These are phyloP conservation scores for Quercus bicolor DNA, from an alignment of 306 rosid species.

Conservation along the genomic window DNA sequence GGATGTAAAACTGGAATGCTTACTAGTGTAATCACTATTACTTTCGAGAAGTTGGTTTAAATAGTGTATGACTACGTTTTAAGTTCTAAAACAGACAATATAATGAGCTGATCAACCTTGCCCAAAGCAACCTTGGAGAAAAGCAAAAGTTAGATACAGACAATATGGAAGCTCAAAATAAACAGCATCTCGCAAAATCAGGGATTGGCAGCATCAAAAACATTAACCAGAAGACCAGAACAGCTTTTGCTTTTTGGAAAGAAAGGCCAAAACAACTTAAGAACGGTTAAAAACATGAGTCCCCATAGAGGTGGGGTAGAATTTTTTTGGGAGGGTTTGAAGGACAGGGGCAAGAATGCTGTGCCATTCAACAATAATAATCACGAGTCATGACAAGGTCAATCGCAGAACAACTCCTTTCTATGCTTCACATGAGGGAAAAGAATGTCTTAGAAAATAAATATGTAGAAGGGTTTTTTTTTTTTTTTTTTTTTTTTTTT, in stretches of 20 bases:
- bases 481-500: no score
- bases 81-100: background rate
- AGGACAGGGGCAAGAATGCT: no score
- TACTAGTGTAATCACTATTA: background rate
- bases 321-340: background rate
- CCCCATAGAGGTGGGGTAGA: no score
- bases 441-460: background rate
- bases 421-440: background rate
- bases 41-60: background rate
- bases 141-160: background rate
- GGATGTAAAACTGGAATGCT: background rate
- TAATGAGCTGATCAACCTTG: background rate
- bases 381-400: background rate
- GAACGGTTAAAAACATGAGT: background rate
- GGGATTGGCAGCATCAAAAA: background rate
- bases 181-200: background rate
- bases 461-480: background rate
- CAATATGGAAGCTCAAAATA: background rate
- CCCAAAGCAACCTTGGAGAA: background rate
- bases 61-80: background rate
- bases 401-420: background rate
- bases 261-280: no score
- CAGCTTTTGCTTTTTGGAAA: no score
- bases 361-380: background rate
- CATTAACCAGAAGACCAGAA: background rate